Conservation (phyloP, 78 protist species). For the Goniomonas avonlea region DNA sequence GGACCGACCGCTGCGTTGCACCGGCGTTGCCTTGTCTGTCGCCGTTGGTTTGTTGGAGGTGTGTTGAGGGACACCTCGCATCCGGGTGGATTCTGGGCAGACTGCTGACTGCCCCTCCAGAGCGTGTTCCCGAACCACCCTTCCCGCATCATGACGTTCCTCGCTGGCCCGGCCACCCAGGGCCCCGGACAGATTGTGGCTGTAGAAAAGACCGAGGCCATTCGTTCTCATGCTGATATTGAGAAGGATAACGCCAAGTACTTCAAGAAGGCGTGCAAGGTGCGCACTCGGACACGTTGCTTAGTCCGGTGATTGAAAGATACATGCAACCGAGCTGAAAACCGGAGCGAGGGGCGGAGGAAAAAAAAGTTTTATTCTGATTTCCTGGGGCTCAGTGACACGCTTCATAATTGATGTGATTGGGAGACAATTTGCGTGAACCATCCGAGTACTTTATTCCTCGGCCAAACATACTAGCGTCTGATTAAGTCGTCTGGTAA, state of each 20-base stretch:
- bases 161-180: constrained; percentile 86
- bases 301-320: constrained; percentile 81
- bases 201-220: constrained; percentile 56
- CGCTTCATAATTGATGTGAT: too few relatives aligned
- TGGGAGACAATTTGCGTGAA: too few relatives aligned
- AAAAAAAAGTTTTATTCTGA: too few relatives aligned
- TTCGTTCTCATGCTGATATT: constrained; percentile 81
- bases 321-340: too few relatives aligned
- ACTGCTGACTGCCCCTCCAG: constrained; percentile 22
- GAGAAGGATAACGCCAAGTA: constrained; percentile 58
- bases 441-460: too few relatives aligned
- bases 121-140: constrained; percentile 61
- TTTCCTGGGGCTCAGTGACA: too few relatives aligned
- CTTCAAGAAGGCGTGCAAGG: constrained; percentile 45
- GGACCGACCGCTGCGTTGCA: constrained; percentile 68
- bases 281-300: constrained; percentile 84
- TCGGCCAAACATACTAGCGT: too few relatives aligned
- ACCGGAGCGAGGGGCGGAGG: too few relatives aligned
- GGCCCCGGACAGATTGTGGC: constrained; percentile 74
- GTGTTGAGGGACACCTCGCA: too few relatives aligned
- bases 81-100: too few relatives aligned
- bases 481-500: too few relatives aligned
- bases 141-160: constrained; percentile 79
- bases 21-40: constrained; percentile 87
- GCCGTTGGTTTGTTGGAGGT: constrained; percentile 73